Evolutionary conservation across 2,329 filamentous ascomycete species (phyloP).

Genomic region (Cryoendolithus antarcticus): DNA sequence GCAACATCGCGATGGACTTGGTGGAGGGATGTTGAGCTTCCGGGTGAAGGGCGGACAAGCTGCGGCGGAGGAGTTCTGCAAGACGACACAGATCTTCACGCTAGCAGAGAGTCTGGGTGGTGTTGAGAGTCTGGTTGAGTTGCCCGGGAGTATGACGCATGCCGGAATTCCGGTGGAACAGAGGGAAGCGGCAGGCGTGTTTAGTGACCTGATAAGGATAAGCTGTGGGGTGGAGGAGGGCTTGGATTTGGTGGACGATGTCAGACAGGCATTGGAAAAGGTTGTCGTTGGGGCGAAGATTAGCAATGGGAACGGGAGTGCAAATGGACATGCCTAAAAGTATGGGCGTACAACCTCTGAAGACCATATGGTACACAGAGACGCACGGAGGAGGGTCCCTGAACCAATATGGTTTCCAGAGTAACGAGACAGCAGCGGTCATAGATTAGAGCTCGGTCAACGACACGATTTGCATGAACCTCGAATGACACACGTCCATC

Average conservation of each 20-base stretch:
- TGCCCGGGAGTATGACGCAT: constrained; percentile 94
- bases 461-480: too few species aligned
- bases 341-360: too few species aligned
- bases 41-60: constrained; percentile 74
- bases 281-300: constrained; percentile 47
- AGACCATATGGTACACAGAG: too few species aligned
- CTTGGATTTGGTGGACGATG: constrained; percentile 41
- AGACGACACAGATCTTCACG: constrained; percentile 78
- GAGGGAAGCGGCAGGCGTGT: constrained; percentile 85
- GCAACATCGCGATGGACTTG: constrained; percentile 89
- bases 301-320: constrained; percentile 25
- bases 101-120: constrained; percentile 87
- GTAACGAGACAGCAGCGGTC: too few species aligned
- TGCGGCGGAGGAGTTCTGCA: constrained; percentile 86
- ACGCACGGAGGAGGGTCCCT: too few species aligned
- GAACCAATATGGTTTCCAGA: too few species aligned
- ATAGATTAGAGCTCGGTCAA: too few species aligned
- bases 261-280: constrained; percentile 65
- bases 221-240: constrained; percentile 92
- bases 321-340: too few species aligned
- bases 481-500: too few species aligned
- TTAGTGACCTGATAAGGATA: constrained; percentile 82
- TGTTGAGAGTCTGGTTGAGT: constrained; percentile 81
- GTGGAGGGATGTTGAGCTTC: constrained; percentile 96
- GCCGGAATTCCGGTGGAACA: constrained; percentile 84